Conservation (phyloP, 257 asterid species). For the Coffea canephora region DNA sequence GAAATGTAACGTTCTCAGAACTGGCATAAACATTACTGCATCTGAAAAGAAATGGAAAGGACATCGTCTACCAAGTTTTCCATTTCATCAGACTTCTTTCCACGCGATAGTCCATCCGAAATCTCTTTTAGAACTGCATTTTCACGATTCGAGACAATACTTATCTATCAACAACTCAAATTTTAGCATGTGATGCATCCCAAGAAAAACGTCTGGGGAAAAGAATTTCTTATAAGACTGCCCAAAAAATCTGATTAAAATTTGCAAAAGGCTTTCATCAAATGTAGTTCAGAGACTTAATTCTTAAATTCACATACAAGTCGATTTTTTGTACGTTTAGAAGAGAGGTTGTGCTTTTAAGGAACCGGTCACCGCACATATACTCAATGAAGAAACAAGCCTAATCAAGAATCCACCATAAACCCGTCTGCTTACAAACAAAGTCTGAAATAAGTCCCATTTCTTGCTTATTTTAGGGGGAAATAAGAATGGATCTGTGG, state of each 20-base stretch:
- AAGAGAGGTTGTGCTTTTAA: neutral
- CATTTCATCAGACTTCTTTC: conserved; percentile 82
- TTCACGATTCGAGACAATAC: neutral
- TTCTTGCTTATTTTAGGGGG: neutral
- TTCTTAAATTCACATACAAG: neutral
- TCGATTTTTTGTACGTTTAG: too few species aligned
- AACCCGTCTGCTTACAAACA: too few species aligned
- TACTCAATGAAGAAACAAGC: neutral
- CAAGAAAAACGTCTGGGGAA: neutral
- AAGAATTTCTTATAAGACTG: neutral
- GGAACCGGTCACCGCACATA: too few species aligned
- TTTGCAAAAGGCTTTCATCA: neutral
- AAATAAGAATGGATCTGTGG: neutral
- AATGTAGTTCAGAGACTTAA: neutral
- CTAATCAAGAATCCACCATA: too few species aligned
- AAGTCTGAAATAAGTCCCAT: too few species aligned
- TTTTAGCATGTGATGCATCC: neutral
- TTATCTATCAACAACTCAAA: neutral
- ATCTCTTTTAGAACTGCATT: conserved; percentile 81
- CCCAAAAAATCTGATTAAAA: neutral
- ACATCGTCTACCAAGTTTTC: conserved; percentile 44
- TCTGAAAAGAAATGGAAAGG: neutral
- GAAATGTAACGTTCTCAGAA: neutral
- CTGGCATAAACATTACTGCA: neutral
- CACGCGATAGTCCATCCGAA: conserved; percentile 85